Evolutionary conservation across 306 rosid genomes (phyloP), one percentile per base, ranked within the genome.

Genomic region (Mimosa bimucronata): DNA sequence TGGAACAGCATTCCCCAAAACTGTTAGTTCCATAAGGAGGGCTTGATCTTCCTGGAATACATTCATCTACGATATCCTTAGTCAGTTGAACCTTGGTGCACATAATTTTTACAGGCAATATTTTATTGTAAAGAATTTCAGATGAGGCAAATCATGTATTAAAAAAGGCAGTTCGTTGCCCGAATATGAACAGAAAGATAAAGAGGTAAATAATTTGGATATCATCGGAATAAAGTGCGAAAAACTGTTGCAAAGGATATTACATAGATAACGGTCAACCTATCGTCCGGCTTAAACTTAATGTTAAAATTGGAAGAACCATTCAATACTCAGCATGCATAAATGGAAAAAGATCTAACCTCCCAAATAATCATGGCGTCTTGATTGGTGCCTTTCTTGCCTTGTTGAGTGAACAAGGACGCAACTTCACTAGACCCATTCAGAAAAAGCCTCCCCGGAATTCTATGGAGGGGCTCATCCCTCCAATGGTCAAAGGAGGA

Each of bases 351-450:
- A 48, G 73, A 84, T 79, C 87, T 80, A 76, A 95, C 99, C 99
- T 96, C 98, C 99, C 99, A 96, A 82, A 96, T 94, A 81, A 96
- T n/a, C 99, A 96, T 96, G 81, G 99, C 99, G 77, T 96, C 99
- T 80, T 96, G 99, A 79, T 96, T 96, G 77, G 99, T 86, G 19
- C 99, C 99, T 82, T 96, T 96, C 84, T 89, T 96, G 71, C 99
- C 99, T 80, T 96, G 99, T 73, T 93, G 98, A 28, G 99, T 93
- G 66, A 89, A 96, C 85, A 96, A 61, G 78, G 99, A 90, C 2
- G 98, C 92, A 65, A 82, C 81, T n/a, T 90, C 88, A 80, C 80
- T 84, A 0, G 91, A 93, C 6, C 99, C 99, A 83, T 93, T 96
- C 18, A 86, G 80, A 87, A 85, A 91, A 80, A 83, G 16, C 91